Percentiles rank a stretch among this genome's conserved stretches.
Conservation (phyloP, 2,329 filamentous ascomycete genomes). For the Stenocarpella maydis region DNA sequence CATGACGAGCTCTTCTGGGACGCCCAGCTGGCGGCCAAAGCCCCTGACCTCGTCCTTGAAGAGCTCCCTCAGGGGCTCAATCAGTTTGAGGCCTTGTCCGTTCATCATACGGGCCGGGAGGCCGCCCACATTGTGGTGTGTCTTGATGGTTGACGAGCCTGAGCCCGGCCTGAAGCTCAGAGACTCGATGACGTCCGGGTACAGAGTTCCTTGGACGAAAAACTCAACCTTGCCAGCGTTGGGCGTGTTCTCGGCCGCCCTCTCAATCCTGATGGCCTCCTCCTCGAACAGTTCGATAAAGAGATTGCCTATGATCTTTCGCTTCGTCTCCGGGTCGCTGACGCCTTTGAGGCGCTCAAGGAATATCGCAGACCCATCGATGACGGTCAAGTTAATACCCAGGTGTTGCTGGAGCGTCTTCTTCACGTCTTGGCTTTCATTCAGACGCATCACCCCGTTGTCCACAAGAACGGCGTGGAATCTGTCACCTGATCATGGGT, state of each 20-base stretch:
- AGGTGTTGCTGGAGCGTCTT: conserved; percentile 80
- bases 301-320: conserved; percentile 66
- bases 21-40: conserved; percentile 74
- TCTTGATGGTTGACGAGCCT: conserved; percentile 57
- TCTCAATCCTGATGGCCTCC: conserved; percentile 75
- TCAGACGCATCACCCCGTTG: conserved; percentile 81
- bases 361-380: conserved; percentile 82
- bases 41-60: conserved; percentile 86
- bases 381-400: conserved; percentile 88
- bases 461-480: conserved; percentile 83
- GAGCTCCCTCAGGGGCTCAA: conserved; percentile 80
- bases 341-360: conserved; percentile 78
- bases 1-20: conserved; percentile 77
- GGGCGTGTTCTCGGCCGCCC: conserved; percentile 70
- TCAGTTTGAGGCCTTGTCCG: conserved; percentile 65
- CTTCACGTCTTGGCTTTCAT: conserved; percentile 85
- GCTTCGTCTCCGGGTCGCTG: conserved; percentile 82
- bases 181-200: conserved; percentile 69
- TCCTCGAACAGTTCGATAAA: conserved; percentile 76
- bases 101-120: conserved; percentile 49
- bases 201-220: conserved; percentile 93
- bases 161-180: conserved; percentile 55
- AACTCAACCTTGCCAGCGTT: conserved; percentile 80
- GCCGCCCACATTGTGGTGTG: conserved; percentile 56
- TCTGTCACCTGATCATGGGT: conserved; percentile 51